phyloP scores from a whole-genome alignment of 257 asterid species.

The Handroanthus guayacan region DNA sequence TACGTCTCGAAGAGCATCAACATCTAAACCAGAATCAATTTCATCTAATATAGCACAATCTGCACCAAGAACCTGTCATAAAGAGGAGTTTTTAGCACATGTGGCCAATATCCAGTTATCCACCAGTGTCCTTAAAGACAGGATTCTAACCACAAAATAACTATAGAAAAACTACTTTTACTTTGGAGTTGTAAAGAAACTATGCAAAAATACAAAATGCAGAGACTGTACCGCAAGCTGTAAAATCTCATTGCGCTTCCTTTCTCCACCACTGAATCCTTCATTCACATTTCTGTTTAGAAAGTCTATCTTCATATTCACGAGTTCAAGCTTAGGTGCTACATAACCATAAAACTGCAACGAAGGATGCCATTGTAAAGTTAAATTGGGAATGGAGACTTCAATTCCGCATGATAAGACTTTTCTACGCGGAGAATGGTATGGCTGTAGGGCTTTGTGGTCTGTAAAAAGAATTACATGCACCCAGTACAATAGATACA shows the following conservation, averaged over 20 bases:
- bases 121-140: no score
- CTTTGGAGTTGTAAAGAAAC: slow-evolving; percentile 24
- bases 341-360: slow-evolving; percentile 90
- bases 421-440: not conserved
- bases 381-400: slow-evolving; percentile 17
- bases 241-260: slow-evolving; percentile 94
- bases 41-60: slow-evolving; percentile 91
- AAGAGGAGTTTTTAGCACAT: slow-evolving; percentile 33
- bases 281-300: slow-evolving; percentile 95
- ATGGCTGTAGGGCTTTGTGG: not conserved
- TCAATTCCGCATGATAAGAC: not conserved
- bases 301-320: slow-evolving; percentile 89
- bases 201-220: slow-evolving; percentile 9
- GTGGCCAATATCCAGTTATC: not conserved
- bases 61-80: slow-evolving; percentile 93
- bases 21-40: slow-evolving; percentile 98
- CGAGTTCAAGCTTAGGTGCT: slow-evolving; percentile 85
- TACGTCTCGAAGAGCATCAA: slow-evolving; percentile 93
- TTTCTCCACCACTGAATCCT: slow-evolving; percentile 99
- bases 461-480: not conserved
- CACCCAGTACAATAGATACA: slow-evolving; percentile 19
- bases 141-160: not conserved
- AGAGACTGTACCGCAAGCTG: slow-evolving; percentile 82
- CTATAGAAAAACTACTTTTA: not conserved
- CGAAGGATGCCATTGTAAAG: slow-evolving; percentile 28